A percentile compares a stretch with the other conserved stretches of the same genome.
Conservation (phyloP, 495 filamentous ascomycete genomes). For the Glutinoglossum americanum region DNA sequence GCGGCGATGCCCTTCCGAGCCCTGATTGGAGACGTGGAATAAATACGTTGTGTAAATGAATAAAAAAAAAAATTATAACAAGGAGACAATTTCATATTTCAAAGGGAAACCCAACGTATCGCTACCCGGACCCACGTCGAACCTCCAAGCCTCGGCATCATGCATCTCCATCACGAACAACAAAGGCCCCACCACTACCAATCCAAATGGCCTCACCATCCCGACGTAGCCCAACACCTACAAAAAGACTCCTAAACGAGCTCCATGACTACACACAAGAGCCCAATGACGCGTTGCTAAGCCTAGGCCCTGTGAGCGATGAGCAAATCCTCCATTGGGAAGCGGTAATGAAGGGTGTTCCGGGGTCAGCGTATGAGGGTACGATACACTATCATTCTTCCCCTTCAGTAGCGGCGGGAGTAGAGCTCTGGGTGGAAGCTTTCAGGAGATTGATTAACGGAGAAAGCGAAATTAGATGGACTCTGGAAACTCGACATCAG, state of each 20-base stretch:
- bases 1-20: no score
- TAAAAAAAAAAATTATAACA: no score
- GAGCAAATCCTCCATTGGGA: conserved; percentile 56
- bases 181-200: neutral
- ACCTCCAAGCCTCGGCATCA: neutral
- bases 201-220: neutral
- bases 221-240: neutral
- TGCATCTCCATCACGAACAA: neutral
- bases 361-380: conserved; percentile 53
- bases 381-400: conserved; percentile 5
- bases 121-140: no score
- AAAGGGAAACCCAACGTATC: no score
- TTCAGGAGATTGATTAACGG: neutral
- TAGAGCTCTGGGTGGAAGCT: no score
- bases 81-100: no score
- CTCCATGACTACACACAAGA: conserved; percentile 30
- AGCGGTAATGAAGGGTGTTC: conserved; percentile 53
- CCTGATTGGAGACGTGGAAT: no score
- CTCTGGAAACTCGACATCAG: conserved; percentile 62
- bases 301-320: conserved; percentile 43
- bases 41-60: no score
- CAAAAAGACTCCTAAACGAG: conserved; percentile 42
- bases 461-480: conserved; percentile 34
- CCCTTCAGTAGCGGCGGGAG: neutral
- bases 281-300: conserved; percentile 18